These are phyloP conservation scores for Obelidium mucronatum DNA, from an alignment of 192 early-diverging fungal species.

Conservation along the genomic window DNA sequence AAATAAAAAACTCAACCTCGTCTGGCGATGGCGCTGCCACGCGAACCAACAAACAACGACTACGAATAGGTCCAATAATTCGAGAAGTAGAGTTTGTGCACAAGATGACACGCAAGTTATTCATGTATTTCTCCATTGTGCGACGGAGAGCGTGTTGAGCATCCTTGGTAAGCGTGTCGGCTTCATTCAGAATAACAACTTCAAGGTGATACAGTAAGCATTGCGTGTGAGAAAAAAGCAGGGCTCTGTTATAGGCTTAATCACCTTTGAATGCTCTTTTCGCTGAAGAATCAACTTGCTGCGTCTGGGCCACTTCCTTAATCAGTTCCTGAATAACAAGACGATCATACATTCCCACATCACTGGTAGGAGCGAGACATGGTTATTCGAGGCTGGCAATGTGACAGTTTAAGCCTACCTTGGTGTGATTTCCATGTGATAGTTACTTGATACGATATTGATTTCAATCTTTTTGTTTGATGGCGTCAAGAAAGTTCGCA, in stretches of 20 bases:
- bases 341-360: constrained; percentile 95
- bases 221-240: neutral
- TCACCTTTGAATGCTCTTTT: constrained; percentile 88
- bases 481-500: constrained; percentile 83
- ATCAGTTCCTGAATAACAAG: constrained; percentile 93
- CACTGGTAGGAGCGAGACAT: constrained; percentile 60
- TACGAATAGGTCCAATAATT: constrained; percentile 92
- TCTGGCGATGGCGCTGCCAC: constrained; percentile 79
- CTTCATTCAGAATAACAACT: constrained; percentile 95
- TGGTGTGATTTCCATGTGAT: constrained; percentile 96
- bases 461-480: constrained; percentile 87
- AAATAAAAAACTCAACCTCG: constrained; percentile 60
- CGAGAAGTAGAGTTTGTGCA: constrained; percentile 89
- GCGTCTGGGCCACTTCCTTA: constrained; percentile 96
- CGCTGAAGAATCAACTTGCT: constrained; percentile 83
- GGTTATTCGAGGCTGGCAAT: neutral
- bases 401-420: constrained; percentile 57
- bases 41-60: constrained; percentile 88
- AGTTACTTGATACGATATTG: constrained; percentile 90
- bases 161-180: constrained; percentile 85
- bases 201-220: neutral
- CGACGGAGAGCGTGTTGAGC: constrained; percentile 95
- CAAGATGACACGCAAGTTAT: constrained; percentile 90
- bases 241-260: neutral
- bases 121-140: constrained; percentile 99